Percentiles rank a stretch among this genome's conserved stretches.
Evolutionary conservation across 495 filamentous ascomycete genomes (phyloP).

Genomic region (Podospora bellae-mahoneyi): DNA sequence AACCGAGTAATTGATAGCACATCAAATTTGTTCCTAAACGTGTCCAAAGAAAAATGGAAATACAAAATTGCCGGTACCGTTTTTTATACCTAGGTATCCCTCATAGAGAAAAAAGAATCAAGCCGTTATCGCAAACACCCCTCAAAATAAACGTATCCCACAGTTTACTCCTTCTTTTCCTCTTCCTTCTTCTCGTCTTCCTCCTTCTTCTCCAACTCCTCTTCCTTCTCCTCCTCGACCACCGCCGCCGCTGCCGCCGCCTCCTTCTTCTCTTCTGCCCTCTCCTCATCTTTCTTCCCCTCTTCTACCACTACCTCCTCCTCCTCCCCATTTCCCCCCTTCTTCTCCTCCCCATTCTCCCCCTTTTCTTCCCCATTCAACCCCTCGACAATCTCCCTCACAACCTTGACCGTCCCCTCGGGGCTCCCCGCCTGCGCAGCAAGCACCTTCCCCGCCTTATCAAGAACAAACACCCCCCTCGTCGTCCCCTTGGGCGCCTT

Average conservation of each 20-base stretch:
- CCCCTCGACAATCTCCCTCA: conserved; percentile 49
- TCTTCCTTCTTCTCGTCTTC: not conserved
- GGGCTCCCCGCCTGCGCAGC: conserved; percentile 60
- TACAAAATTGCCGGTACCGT: too few relatives aligned
- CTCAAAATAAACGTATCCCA: too few relatives aligned
- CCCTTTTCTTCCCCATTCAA: conserved; percentile 28
- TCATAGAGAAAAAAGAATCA: not conserved
- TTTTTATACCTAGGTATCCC: too few relatives aligned
- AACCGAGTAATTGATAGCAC: too few relatives aligned
- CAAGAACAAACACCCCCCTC: conserved; percentile 82
- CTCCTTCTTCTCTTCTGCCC: not conserved
- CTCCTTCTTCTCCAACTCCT: not conserved
- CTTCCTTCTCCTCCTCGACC: not conserved
- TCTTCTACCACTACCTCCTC: conserved; percentile 26
- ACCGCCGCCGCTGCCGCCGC: not conserved
- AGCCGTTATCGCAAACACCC: not conserved
- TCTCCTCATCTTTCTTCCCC: conserved; percentile 14
- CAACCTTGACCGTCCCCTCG: conserved; percentile 54
- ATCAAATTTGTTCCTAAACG: too few relatives aligned
- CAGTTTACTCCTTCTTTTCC: not conserved
- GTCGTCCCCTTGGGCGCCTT: conserved; percentile 72
- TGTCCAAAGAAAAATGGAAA: too few relatives aligned
- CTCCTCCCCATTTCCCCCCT: conserved; percentile 15
- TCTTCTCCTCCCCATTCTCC: conserved; percentile 18
- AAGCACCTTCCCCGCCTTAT: conserved; percentile 69